A percentile compares a stretch with the other conserved stretches of the same genome.
Evolutionary conservation across 495 filamentous ascomycete species (phyloP).

Genomic region (Xylaria nigripes): DNA sequence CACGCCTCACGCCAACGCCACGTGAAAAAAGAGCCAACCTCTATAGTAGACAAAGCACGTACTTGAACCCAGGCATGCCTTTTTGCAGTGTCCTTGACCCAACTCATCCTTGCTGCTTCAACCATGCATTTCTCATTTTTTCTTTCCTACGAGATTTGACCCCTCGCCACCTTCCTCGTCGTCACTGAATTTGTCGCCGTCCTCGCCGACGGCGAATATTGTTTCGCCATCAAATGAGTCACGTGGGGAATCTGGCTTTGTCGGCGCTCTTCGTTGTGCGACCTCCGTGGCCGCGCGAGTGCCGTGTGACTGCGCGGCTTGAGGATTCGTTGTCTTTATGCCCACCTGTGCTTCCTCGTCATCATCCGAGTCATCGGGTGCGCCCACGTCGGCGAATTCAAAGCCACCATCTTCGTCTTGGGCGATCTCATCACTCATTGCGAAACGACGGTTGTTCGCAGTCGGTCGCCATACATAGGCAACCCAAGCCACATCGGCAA

Average conservation of each 20-base stretch:
- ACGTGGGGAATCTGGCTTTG: slow-evolving; percentile 38
- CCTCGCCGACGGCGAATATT: slow-evolving; percentile 87
- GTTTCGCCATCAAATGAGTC: slow-evolving; percentile 86
- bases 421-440: slow-evolving; percentile 98
- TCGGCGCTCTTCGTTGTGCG: slow-evolving; percentile 34
- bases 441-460: slow-evolving; percentile 92
- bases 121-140: slow-evolving; percentile 21
- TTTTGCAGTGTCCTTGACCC: background rate
- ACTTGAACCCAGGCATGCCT: background rate
- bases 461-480: slow-evolving; percentile 98
- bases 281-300: slow-evolving; percentile 18
- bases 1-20: slow-evolving; percentile 19
- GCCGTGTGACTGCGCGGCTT: background rate
- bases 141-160: slow-evolving; percentile 52
- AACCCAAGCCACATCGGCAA: slow-evolving; percentile 82
- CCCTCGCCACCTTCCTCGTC: slow-evolving; percentile 36
- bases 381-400: slow-evolving; percentile 88
- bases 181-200: slow-evolving; percentile 56
- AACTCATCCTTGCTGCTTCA: background rate
- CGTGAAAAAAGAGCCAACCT: slow-evolving; percentile 2
- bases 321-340: slow-evolving; percentile 22
- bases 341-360: slow-evolving; percentile 41
- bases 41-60: slow-evolving; percentile 15
- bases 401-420: slow-evolving; percentile 96
- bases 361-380: slow-evolving; percentile 60